A percentile compares a stretch with the other conserved stretches of the same genome.
These are phyloP conservation scores for Acanthochlamys bracteata DNA, from an alignment of 106 monocot genomes.

Conservation along the genomic window DNA sequence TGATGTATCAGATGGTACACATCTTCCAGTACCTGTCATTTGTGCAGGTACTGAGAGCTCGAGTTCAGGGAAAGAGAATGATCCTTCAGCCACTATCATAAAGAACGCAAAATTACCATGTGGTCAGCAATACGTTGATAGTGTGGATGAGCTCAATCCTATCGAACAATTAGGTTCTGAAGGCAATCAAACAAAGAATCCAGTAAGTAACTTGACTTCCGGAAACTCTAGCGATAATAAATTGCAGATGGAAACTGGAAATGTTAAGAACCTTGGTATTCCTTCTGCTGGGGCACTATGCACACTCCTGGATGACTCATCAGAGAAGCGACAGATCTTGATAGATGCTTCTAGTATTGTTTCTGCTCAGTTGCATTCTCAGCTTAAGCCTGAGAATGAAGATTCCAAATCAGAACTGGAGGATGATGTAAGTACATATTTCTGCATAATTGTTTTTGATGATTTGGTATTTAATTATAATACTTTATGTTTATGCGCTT, in stretches of 20 bases:
- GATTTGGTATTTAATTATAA: no score
- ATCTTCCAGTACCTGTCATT: no score
- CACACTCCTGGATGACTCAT: constrained; percentile 7
- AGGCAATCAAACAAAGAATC: constrained; percentile 7
- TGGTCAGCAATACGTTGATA: neutral
- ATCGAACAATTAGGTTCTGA: neutral
- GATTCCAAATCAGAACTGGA: constrained; percentile 22
- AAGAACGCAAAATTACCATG: neutral
- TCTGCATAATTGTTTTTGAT: no score
- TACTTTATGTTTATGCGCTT: no score
- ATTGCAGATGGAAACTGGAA: constrained; percentile 6
- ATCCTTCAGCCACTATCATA: no score
- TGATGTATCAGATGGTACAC: no score
- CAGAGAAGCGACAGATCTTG: constrained; percentile 11
- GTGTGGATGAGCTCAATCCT: constrained; percentile 5
- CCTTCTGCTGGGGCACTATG: constrained; percentile 10
- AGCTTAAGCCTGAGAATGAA: constrained; percentile 10
- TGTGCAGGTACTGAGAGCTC: no score
- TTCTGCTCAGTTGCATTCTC: neutral
- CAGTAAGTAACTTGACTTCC: constrained; percentile 10
- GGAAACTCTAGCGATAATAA: neutral
- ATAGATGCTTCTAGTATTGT: neutral
- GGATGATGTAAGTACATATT: constrained; percentile 31
- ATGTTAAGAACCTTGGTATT: constrained; percentile 2
- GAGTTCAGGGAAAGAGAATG: no score